phyloP scores from a whole-genome alignment of 2,329 filamentous ascomycete genomes.

The Kalmusia sp. region DNA sequence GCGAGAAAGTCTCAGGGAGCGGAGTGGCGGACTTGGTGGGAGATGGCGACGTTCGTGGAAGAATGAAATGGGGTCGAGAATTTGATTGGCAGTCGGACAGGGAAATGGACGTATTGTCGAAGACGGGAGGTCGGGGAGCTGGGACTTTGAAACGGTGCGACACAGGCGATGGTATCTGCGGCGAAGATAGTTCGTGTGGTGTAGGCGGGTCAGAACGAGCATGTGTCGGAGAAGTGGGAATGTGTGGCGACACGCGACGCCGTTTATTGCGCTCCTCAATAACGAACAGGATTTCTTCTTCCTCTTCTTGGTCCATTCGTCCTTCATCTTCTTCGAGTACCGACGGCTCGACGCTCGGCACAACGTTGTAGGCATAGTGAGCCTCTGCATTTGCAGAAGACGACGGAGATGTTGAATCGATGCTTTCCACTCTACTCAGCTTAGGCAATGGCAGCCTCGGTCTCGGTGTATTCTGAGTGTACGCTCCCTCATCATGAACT shows the following conservation, averaged over 20 bases:
- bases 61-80: slow-evolving; percentile 48
- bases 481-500: slow-evolving; percentile 6
- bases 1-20: slow-evolving; percentile 61
- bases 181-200: slow-evolving; percentile 1
- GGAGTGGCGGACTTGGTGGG: slow-evolving; percentile 41
- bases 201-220: neutral
- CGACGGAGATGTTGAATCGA: slow-evolving; percentile 38
- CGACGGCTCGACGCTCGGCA: slow-evolving; percentile 22
- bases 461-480: slow-evolving; percentile 18
- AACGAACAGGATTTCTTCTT: slow-evolving; percentile 39
- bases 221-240: slow-evolving; percentile 12
- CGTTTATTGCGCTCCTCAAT: slow-evolving; percentile 28
- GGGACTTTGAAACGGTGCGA: slow-evolving; percentile 37
- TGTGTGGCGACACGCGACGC: slow-evolving; percentile 27
- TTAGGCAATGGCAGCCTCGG: slow-evolving; percentile 24
- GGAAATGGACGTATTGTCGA: slow-evolving; percentile 11
- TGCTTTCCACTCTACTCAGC: slow-evolving; percentile 41
- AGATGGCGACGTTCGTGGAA: slow-evolving; percentile 39
- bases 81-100: slow-evolving; percentile 5
- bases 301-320: slow-evolving; percentile 18
- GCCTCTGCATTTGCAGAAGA: slow-evolving; percentile 14
- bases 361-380: slow-evolving; percentile 4
- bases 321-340: slow-evolving; percentile 3
- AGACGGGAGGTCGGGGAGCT: slow-evolving; percentile 20
- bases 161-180: slow-evolving; percentile 19